Percentiles rank a stretch among this genome's conserved stretches.
Conservation (phyloP, 2,329 filamentous ascomycete genomes). For the Nigrograna mackinnonii region DNA sequence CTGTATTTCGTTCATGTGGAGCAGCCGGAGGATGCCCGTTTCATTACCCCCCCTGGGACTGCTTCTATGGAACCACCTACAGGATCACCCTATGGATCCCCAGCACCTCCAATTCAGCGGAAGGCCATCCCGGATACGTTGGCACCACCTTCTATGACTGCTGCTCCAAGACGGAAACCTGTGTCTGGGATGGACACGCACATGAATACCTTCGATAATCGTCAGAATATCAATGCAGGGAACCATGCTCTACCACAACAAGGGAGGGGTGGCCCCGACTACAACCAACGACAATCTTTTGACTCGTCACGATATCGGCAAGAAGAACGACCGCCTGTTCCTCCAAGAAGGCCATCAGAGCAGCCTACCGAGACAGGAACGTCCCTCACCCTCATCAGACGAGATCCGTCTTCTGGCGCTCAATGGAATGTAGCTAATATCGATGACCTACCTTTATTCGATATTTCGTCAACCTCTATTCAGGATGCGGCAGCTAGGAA, state of each 20-base stretch:
- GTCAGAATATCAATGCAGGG: slow-evolving; percentile 32
- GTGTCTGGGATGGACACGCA: slow-evolving; percentile 29
- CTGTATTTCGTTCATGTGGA: slow-evolving; percentile 91
- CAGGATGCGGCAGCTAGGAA: slow-evolving; percentile 29
- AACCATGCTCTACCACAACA: slow-evolving; percentile 18
- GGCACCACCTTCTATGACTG: slow-evolving; percentile 3
- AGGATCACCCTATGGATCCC: slow-evolving; percentile 8
- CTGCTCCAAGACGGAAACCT: slow-evolving; percentile 27
- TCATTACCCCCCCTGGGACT: slow-evolving; percentile 25
- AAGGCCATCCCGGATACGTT: slow-evolving; percentile 27
- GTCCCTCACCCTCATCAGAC: slow-evolving; percentile 53
- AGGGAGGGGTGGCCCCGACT: slow-evolving; percentile 14
- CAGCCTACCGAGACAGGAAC: slow-evolving; percentile 17
- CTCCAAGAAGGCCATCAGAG: slow-evolving; percentile 24
- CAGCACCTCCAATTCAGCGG: slow-evolving; percentile 25
- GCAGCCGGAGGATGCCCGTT: slow-evolving; percentile 56
- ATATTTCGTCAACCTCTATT: slow-evolving; percentile 47
- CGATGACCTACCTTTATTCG: slow-evolving; percentile 47
- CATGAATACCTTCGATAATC: slow-evolving; percentile 24
- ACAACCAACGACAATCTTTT: slow-evolving; percentile 25
- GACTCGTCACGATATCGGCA: slow-evolving; percentile 19
- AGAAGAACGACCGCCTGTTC: slow-evolving; percentile 20
- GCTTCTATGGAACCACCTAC: slow-evolving; percentile 12
- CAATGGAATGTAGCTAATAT: slow-evolving; percentile 58
- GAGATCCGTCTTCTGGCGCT: slow-evolving; percentile 51